Base-by-base conservation (phyloP, 2,329 filamentous ascomycete genomes). In the Botryotinia globosa region DNA sequence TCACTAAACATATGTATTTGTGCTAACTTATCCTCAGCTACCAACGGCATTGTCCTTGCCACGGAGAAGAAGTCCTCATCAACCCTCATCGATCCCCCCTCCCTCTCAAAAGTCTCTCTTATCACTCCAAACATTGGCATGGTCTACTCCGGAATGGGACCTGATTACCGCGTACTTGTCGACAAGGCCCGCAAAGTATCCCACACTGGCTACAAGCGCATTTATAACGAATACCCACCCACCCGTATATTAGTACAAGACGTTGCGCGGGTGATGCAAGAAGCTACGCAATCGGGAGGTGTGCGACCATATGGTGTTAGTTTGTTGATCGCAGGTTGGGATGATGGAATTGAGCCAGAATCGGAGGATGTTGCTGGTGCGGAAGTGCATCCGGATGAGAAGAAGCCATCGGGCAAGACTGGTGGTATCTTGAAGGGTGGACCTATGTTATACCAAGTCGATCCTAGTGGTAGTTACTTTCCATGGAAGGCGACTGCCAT, bases 191-290 rank as follows among this genome's bases (percentile, higher is more conserved):
- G 96, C 82, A 99, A 98, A 85, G 96, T 98, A 78, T 97, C 94
- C 72, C 96, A 99, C 85, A 97, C 96, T 65, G 92, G 91, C 83
- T 99, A 99, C 90, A 99, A 99, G 90, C 94, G 96, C 83, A 94
- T 99, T 86, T 99, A 99, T 88, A 99, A 99, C 85, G 96, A 99
- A 86, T 99, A 99, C 86, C 96, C 96, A n/a, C 96, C 96, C 9
- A 99, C 96, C 73, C 91, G 96, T 83, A 99, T 99, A 91, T 89
- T 99, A 85, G 96, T 99, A 73, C 96, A 99, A 85, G 96, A 99
- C 81, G 94, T 99, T 73, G 96, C 96, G 74, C 90, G 94, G 76
- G 95, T 98, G 77, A 98, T 99, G 91, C 96, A 99, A 85, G 96
- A 99, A 85, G 96, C 96, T 74, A 99, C 96, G 74, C 96, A 99